phyloP scores from a whole-genome alignment of 179 eudicot species.

The Beta lomatogona region DNA sequence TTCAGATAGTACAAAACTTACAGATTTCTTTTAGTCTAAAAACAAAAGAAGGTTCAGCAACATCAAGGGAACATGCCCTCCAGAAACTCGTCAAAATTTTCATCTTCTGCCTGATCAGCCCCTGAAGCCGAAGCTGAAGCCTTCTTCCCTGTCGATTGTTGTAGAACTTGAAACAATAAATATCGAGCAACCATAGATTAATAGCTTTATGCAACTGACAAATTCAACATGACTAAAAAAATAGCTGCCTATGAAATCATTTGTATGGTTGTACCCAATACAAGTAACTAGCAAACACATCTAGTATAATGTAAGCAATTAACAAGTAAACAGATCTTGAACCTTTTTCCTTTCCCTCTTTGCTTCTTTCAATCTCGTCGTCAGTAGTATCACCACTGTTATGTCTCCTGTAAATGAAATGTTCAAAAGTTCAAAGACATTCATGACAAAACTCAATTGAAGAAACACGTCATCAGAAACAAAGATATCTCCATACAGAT shows the following conservation, averaged over 20 bases:
- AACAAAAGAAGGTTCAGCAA: neutral
- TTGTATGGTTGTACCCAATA: neutral
- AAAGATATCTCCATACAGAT: neutral
- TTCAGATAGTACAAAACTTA: neutral
- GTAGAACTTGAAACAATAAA: neutral
- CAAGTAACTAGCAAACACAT: neutral
- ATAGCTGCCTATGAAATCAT: neutral
- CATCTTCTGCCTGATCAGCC: constrained; percentile 41
- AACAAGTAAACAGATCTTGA: neutral
- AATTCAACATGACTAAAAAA: neutral
- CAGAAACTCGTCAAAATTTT: constrained; percentile 67
- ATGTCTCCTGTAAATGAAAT: constrained; percentile 48
- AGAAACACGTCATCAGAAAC: neutral
- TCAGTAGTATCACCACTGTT: constrained; percentile 45
- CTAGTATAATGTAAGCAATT: neutral
- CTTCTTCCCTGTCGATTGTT: constrained; percentile 40
- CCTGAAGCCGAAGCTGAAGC: constrained; percentile 37
- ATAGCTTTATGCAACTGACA: neutral
- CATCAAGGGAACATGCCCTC: constrained; percentile 87
- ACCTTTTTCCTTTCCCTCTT: constrained; percentile 61
- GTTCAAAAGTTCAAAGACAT: neutral
- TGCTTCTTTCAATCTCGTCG: constrained; percentile 36
- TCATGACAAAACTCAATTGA: neutral
- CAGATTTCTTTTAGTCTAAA: too few relatives aligned
- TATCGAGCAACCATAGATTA: neutral